These are phyloP conservation scores for Phytophthora citrophthora DNA, from an alignment of 352 stramenopile genomes.

Conservation along the genomic window DNA sequence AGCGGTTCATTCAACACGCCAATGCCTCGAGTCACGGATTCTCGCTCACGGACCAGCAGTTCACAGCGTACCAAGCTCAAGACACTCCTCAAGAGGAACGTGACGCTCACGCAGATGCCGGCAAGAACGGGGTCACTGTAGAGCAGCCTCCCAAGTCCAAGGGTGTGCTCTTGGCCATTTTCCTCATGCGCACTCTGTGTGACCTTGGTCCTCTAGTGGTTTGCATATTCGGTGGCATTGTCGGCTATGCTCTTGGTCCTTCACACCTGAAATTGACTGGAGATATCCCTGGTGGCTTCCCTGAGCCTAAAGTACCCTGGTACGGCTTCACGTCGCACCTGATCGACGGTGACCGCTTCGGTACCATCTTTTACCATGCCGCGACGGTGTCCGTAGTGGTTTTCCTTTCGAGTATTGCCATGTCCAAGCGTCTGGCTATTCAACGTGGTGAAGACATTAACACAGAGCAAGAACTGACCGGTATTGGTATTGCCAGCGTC, in stretches of 20 bases:
- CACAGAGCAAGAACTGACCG: constrained; percentile 25
- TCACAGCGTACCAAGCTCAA: constrained; percentile 18
- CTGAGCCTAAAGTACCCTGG: constrained; percentile 21
- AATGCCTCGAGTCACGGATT: constrained; percentile 15
- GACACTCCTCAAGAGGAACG: constrained; percentile 17
- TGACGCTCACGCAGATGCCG: constrained; percentile 6
- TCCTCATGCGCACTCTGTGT: constrained; percentile 22
- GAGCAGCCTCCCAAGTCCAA: constrained; percentile 9
- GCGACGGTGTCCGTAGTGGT: constrained; percentile 20
- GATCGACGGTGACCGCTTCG: constrained; percentile 20
- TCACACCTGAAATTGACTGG: constrained; percentile 23
- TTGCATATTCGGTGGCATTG: constrained; percentile 25
- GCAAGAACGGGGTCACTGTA: neutral
- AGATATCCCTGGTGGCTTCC: constrained; percentile 22
- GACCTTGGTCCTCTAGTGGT: constrained; percentile 22
- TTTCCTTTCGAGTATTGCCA: constrained; percentile 29
- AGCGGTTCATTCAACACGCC: constrained; percentile 7
- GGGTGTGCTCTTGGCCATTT: constrained; percentile 7
- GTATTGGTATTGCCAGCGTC: constrained; percentile 17
- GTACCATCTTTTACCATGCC: constrained; percentile 23
- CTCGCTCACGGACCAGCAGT: constrained; percentile 20
- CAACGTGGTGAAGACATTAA: constrained; percentile 22
- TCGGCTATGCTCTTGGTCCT: constrained; percentile 17
- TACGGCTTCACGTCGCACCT: constrained; percentile 24
- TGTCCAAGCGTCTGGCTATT: constrained; percentile 28